Conservation (phyloP, 345 rosid genomes). For the Salix dunnii region DNA sequence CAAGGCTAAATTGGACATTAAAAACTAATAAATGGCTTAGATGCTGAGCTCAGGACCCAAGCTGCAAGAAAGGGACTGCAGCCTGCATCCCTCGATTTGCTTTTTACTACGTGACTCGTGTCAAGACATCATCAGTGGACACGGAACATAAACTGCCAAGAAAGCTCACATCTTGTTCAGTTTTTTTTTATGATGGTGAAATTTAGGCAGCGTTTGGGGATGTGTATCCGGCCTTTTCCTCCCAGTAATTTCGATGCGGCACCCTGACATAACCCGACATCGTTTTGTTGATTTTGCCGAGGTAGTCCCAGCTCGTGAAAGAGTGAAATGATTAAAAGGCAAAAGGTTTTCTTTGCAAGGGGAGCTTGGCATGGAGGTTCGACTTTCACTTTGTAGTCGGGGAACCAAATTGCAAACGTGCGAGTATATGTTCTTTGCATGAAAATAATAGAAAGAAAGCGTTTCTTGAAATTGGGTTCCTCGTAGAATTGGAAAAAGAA, state of each 20-base stretch:
- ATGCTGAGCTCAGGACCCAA: not conserved
- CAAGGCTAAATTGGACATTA: not conserved
- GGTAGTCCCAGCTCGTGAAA: not conserved
- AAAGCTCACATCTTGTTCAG: not conserved
- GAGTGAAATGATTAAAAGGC: not conserved
- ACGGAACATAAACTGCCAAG: not conserved
- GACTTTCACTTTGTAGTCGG: not conserved
- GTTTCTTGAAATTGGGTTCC: not conserved
- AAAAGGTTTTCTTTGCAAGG: not conserved
- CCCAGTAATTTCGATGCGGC: not conserved
- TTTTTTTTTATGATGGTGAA: not conserved
- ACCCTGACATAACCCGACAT: not conserved
- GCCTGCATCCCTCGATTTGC: slow-evolving; percentile 6
- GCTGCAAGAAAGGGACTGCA: not conserved
- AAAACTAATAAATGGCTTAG: too few relatives aligned
- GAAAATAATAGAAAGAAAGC: not conserved
- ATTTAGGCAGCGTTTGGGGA: slow-evolving; percentile 16
- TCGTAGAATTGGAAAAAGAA: too few relatives aligned
- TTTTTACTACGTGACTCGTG: slow-evolving; percentile 12
- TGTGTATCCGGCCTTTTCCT: not conserved
- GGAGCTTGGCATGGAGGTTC: not conserved
- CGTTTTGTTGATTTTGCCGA: not conserved
- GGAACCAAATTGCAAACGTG: not conserved
- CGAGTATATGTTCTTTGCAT: not conserved
- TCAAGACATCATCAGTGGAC: not conserved